phyloP scores from a whole-genome alignment of 768 basidiomycete species.

The Rhizopogon vinicolor region DNA sequence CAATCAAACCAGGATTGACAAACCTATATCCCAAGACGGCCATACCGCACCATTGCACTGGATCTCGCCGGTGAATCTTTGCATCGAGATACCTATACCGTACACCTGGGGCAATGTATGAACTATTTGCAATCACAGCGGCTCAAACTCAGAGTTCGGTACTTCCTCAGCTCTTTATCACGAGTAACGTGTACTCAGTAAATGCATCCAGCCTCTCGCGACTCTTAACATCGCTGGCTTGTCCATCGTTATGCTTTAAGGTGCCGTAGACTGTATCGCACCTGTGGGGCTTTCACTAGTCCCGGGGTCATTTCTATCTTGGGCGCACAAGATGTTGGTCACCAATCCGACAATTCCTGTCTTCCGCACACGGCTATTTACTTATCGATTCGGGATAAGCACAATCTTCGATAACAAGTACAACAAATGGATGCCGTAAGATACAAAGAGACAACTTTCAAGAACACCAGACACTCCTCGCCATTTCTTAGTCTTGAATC shows the following conservation, averaged over 20 bases:
- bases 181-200: neutral
- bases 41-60: neutral
- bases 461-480: neutral
- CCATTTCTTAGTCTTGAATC: constrained; percentile 42
- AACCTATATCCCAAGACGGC: neutral
- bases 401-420: neutral
- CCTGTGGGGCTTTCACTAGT: too few relatives aligned
- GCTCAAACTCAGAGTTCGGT: neutral
- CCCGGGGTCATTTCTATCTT: too few relatives aligned
- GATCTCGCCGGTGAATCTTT: neutral
- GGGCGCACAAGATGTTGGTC: too few relatives aligned
- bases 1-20: constrained; percentile 4
- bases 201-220: neutral
- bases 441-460: neutral
- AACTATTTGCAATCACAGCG: too few relatives aligned
- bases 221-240: neutral
- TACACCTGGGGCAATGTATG: neutral
- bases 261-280: too few relatives aligned
- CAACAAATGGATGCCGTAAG: neutral
- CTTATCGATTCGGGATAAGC: neutral
- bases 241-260: too few relatives aligned
- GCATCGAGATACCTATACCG: neutral
- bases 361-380: neutral
- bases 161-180: neutral
- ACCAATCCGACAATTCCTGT: too few relatives aligned